Conservation (phyloP, 495 filamentous ascomycete species). For the Beverwykella pulmonaria region DNA sequence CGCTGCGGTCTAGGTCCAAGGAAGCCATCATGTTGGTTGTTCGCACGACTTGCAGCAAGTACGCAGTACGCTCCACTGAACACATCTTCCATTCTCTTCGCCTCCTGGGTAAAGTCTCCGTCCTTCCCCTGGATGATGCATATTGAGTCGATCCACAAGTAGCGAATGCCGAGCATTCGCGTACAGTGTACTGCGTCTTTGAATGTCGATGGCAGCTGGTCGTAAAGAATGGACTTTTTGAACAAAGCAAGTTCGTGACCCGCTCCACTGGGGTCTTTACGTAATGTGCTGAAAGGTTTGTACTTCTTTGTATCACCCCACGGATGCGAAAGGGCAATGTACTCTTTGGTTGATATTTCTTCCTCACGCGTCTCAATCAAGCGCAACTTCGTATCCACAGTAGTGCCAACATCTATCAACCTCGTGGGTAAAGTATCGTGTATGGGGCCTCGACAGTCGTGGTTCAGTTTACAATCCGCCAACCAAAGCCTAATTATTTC, state of each 20-base stretch:
- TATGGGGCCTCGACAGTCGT: no score
- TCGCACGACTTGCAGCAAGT: constrained; percentile 7
- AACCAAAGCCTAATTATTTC: no score
- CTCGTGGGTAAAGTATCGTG: constrained; percentile 9
- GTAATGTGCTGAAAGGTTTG: background rate
- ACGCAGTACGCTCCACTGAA: constrained; percentile 11
- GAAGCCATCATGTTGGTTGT: background rate
- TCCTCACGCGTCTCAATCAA: background rate
- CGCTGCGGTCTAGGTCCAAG: constrained; percentile 1
- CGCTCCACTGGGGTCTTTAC: background rate
- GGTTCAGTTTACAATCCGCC: no score
- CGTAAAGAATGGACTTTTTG: background rate
- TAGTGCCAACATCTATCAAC: constrained; percentile 1
- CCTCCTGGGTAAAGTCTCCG: constrained; percentile 7
- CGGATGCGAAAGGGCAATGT: constrained; percentile 1
- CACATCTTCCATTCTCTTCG: constrained; percentile 8
- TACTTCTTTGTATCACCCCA: constrained; percentile 1
- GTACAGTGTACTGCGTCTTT: constrained; percentile 11
- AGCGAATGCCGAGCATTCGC: background rate
- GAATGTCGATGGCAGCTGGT: constrained; percentile 9
- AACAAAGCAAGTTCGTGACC: no score
- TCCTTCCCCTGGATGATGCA: constrained; percentile 16
- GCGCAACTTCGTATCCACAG: background rate
- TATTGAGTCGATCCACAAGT: constrained; percentile 20
- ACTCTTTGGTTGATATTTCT: background rate